Evolutionary conservation across 2,329 filamentous ascomycete species (phyloP), one percentile per base, ranked within the genome.

Genomic region (Paraphaeosphaeria minitans): DNA sequence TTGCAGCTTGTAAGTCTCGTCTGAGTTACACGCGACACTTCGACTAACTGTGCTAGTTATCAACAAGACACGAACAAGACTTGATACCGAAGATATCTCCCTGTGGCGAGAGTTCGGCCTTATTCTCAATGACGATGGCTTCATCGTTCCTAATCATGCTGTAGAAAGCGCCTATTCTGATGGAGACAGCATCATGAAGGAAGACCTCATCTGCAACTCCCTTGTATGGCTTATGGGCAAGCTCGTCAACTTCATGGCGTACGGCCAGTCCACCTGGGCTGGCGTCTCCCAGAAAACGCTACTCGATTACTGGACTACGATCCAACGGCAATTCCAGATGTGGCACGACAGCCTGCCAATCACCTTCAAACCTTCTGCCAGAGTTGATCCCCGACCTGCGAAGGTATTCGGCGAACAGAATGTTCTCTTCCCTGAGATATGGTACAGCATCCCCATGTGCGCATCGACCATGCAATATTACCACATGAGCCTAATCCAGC

Each of bases 211-310:
- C 54, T 84, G 82, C 42, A 89, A 90, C 65, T 84, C 85, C 0
- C 71, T 90, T 4, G 82, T 89, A 6, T 90, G 87, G 87, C 81
- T 90, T 9, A 79, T 87, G 58, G 84, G 86, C 7, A 89, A 89
- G 65, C 82, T 89, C 4, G 83, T 88, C 53, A 89, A 90, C 67
- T 88, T 85, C 68, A 83, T 89, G 56, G 85, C 83, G 1, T 80
- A 81, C 1, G 84, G 83, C 68, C 62, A 69, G 68, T 63, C 75
- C 73, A 64, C 73, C 70, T 72, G 78, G 78, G 74, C 76, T 56
- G 83, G 73, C 31, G 81, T 78, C 59, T 81, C 77, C 62, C 84
- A 81, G 76, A 81, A 82, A 66, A 80, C 77, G 55, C 75, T 81
- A 29, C 77, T 80, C 56, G 80, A 79, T 61, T 82, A 79, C 67